These are phyloP conservation scores for Triticum dicoccoides DNA, from an alignment of 176 grass and related monocot genomes.

Conservation along the genomic window DNA sequence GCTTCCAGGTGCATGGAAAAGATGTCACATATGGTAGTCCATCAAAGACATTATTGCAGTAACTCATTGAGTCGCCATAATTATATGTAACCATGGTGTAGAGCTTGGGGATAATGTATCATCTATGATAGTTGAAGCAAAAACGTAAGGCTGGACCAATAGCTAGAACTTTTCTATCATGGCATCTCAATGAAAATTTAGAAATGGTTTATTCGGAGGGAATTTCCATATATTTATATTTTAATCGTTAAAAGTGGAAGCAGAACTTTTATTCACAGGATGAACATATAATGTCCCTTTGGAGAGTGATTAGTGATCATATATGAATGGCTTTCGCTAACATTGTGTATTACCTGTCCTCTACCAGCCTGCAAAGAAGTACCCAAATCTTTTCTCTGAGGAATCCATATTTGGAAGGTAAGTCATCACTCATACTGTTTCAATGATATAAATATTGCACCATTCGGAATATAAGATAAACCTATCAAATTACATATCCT, in stretches of 20 bases:
- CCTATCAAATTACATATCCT: neutral
- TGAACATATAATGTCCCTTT: neutral
- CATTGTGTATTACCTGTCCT: conserved; percentile 13
- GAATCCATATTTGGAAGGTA: conserved; percentile 69
- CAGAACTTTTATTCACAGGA: neutral
- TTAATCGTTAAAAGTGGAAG: neutral
- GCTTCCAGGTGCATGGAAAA: neutral
- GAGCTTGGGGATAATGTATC: neutral
- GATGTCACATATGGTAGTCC: neutral
- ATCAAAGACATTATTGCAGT: neutral
- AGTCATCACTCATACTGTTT: neutral
- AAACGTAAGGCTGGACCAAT: neutral
- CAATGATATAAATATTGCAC: neutral
- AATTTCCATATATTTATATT: neutral
- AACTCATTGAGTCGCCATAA: neutral
- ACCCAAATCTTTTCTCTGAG: conserved; percentile 47
- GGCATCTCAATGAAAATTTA: neutral
- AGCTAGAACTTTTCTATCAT: neutral
- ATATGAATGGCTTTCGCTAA: neutral
- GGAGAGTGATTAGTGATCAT: neutral
- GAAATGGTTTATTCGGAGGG: neutral
- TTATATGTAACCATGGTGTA: neutral
- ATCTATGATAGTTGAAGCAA: neutral
- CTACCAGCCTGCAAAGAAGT: conserved; percentile 54
- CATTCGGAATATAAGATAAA: neutral